Base-by-base conservation (phyloP, 352 stramenopile genomes). In the Elongisporangium prolatum region DNA sequence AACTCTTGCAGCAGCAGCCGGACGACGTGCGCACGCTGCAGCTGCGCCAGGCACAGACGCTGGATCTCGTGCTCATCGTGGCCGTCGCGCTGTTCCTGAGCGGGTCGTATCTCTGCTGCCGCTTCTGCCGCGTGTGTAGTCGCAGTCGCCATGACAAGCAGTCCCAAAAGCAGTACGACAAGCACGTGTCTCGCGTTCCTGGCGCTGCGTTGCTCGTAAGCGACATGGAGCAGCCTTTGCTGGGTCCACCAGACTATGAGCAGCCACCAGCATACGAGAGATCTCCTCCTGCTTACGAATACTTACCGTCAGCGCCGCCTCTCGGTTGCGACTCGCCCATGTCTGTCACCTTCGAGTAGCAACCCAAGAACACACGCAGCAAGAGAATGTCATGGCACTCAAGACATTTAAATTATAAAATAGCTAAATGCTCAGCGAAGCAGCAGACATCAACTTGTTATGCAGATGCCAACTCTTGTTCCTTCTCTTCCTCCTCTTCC, bases 191-290 rank as follows among this genome's bases (percentile, higher is more conserved):
- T 7, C 55, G 54, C 0, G 57, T 80, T 48, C 63, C 69, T 17
- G 71, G 38, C 21, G 57, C 68, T 22, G 48, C 60, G 4, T 34
- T 84, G 24, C 63, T 76, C 20, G 67, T 84, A 13, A 82, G 66
- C 56, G 76, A 92, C 60, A 84, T 90, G 74, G 71, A 89, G 52
- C 65, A 89, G 63, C 80, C 83, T 18, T 75, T 92, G 47, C 67
- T 92, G 7, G 64, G 72, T 0, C 66, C 59, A 4, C 63, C 63
- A 4, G 63, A 68, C 24, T 82, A 86, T 59, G 61, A 75, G 37
- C 56, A 85, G 21, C 64, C 75, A 9, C 60, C 65, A 13, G 21
- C 50, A 14, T 67, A 72, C 25, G 69, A 88, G 17, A 21, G 40
- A 17, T 49, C 63, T 1, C 72, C 79, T 24, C 79, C 85, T 7